A percentile compares a stretch with the other conserved stretches of the same genome.
These are phyloP conservation scores for Podospora comata DNA, from an alignment of 495 filamentous ascomycete species.

Conservation along the genomic window DNA sequence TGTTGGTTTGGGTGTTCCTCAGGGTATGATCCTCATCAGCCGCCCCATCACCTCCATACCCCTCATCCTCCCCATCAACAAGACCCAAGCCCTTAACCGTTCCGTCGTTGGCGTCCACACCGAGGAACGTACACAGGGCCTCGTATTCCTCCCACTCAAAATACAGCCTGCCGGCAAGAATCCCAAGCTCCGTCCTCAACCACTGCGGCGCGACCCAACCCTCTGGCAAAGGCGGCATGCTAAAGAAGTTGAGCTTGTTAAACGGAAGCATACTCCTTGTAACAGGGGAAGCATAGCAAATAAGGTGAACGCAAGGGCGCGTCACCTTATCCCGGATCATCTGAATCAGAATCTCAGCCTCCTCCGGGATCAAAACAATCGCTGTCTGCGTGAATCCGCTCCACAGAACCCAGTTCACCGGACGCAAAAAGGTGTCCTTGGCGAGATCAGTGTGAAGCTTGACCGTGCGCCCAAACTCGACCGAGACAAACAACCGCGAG, in stretches of 20 bases:
- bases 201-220: conserved; percentile 41
- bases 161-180: conserved; percentile 55
- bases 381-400: conserved; percentile 34
- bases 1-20: neutral
- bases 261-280: conserved; percentile 54
- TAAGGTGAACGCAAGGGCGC: conserved; percentile 33
- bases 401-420: conserved; percentile 44
- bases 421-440: conserved; percentile 38
- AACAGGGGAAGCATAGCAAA: conserved; percentile 52
- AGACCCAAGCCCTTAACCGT: neutral
- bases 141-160: conserved; percentile 47
- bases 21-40: neutral
- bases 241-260: conserved; percentile 46
- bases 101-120: conserved; percentile 13
- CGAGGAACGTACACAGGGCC: conserved; percentile 27
- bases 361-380: conserved; percentile 53
- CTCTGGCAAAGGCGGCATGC: conserved; percentile 41
- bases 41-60: neutral
- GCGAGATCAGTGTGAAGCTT: conserved; percentile 16
- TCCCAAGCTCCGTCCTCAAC: conserved; percentile 52
- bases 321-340: conserved; percentile 19
- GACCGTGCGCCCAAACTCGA: conserved; percentile 34
- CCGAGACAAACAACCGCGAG: conserved; percentile 36
- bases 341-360: conserved; percentile 50
- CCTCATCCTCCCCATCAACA: neutral